Evolutionary conservation across 1,284 basidiomycete species (phyloP), one percentile per base, ranked within the genome.

Genomic region (Mycosarcoma maydis): DNA sequence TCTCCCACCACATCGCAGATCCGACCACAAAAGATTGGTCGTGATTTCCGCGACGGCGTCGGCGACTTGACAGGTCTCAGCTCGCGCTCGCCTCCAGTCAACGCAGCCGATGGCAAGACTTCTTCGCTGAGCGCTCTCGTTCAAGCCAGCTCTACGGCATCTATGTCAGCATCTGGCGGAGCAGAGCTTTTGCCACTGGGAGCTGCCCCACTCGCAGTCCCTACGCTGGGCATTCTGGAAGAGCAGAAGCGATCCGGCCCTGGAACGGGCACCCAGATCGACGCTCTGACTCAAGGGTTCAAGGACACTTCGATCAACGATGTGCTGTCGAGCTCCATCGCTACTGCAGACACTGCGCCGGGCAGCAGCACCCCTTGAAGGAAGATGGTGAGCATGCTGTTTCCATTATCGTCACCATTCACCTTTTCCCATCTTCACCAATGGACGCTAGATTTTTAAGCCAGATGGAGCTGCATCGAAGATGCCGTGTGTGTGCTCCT

Each of bases 11-110:
- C 53, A 8, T 56, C 57, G 11, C 65, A 62, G 36, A 24, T 52
- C 7, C 58, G 65, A 17, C 44, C 58, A 13, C 56, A 53, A 33
- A 70, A 70, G 57, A 60, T 65, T 16, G 67, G 67, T 8, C 56
- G 61, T 13, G 57, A 70, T 30, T 70, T 70, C 26, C 56, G 67
- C 17, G 67, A 70, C 17, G 67, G 67, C 23, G 61, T 70, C 13
- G 67, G 67, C 38, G 61, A 70, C 30, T 27, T 65, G 19, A 70
- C 67, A 13, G 67, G 67, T 19, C 67, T 70, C 29, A 70, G 67
- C 46, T 70, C 67, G 27, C 67, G 67, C 26, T 70, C 61, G n/a
- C 67, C 67, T 32, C 52, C 57, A 2, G 47, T 58, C 30, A 45
- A 42, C n/a, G 42, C 23, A 9, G 49, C 51, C 5, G 66, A 62